Evolutionary conservation across 805 yeast genomes (phyloP), one percentile per base, ranked within the genome.

Genomic region (Metschnikowia similis): DNA sequence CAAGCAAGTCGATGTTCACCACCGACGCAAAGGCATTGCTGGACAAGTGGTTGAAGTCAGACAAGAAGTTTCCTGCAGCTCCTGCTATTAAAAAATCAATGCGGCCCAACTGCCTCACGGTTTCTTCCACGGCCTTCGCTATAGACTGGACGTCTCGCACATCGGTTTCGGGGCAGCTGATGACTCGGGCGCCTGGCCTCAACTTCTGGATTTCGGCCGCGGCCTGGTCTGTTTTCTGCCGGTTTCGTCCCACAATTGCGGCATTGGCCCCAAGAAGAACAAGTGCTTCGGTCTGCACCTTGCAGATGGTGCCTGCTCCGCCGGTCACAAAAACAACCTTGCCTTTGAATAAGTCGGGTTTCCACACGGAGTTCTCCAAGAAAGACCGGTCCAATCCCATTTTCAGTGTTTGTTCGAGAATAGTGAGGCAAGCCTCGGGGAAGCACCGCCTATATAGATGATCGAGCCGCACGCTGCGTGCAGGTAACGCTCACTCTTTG

Each of bases 21-120:
- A 73, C 76, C 11, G 70, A 56, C 46, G 69, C 65, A 61, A 72
- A 72, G 11, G 76, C 76, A 53, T 71, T 71, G 47, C 68, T 59
- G 31, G 76, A 71, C 50, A 73, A 63, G 50, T 72, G 77, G 56
- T 72, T 72, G 59, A 71, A 73, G 57, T 72, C 77, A 43, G 66
- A 54, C 42, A 72, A 60, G 50, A 70, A 72, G 58, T 72, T 72
- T 7, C 76, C 76, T 0, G 76, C 77, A 3, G 76, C 75, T 6
- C 77, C 77, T 11, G 76, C 75, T 55, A 73, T 72, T 8, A 73
- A 74, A 50, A 53, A 71, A 56, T 73, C 77, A 17, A 73, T 72
- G 51, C 74, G 61, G 6, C 77, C 76, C 45, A 72, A 64, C 51
- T 64, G 71, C 10, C 44, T 51, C 14, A 64, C 64, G 6, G 66